A percentile compares a stretch with the other conserved stretches of the same genome.
Conservation (phyloP, 2,329 filamentous ascomycete species). For the Fusarium citri region DNA sequence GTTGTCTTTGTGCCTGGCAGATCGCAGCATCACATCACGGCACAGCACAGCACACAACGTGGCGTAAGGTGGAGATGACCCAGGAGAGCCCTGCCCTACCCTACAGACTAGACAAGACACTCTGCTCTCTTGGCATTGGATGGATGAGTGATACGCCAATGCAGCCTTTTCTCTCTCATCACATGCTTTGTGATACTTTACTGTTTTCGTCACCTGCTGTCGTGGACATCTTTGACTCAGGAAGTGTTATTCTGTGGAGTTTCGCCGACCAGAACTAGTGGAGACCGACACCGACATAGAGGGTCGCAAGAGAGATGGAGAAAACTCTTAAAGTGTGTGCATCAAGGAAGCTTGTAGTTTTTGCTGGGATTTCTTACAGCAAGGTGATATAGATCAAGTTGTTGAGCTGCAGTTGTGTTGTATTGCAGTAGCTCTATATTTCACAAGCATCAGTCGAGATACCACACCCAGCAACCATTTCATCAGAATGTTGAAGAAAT, state of each 20-base stretch:
- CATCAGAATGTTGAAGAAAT: too few species aligned
- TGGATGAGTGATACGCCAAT: constrained; percentile 13
- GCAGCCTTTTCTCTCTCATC: constrained; percentile 2
- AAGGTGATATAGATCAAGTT: background rate
- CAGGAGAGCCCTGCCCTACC: constrained; percentile 21
- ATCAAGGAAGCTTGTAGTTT: constrained; percentile 1
- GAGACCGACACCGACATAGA: background rate
- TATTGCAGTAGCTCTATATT: background rate
- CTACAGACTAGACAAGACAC: constrained; percentile 9
- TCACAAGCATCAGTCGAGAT: background rate
- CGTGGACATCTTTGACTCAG: constrained; percentile 6
- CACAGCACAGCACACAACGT: constrained; percentile 29
- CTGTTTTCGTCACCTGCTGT: constrained; percentile 3
- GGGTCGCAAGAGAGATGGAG: constrained; percentile 14
- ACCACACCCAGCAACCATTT: background rate
- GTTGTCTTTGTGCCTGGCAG: constrained; percentile 32
- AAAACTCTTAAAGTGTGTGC: constrained; percentile 30
- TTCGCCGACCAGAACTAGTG: background rate
- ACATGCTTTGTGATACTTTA: background rate
- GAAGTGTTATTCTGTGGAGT: constrained; percentile 9
- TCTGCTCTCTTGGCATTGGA: background rate
- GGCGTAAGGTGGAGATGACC: constrained; percentile 25
- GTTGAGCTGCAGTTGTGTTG: background rate
- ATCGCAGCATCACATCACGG: constrained; percentile 3
- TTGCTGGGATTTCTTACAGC: background rate